Evolutionary conservation across 306 rosid species (phyloP).

Genomic region (Casuarina equisetifolia): DNA sequence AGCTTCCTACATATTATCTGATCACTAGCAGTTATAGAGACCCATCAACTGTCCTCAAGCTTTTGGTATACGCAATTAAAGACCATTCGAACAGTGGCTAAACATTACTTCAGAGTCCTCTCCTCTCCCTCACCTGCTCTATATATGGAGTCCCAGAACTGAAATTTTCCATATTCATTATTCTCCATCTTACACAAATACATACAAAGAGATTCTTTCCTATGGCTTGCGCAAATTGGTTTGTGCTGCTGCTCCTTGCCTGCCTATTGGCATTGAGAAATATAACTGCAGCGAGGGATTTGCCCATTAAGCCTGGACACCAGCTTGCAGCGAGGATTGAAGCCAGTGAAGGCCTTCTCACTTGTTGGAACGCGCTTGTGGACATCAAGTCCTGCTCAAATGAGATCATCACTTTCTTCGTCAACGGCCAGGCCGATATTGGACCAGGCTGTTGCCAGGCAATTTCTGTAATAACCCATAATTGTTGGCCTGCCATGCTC

Average conservation of each 20-base stretch:
- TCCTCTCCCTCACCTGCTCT: background rate
- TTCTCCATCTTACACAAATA: background rate
- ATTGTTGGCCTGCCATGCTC: constrained; percentile 50
- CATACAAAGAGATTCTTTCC: background rate
- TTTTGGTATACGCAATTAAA: no score
- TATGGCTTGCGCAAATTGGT: background rate
- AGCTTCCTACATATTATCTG: no score
- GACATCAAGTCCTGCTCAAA: constrained; percentile 38
- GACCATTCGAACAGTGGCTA: no score
- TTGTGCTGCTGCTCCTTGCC: background rate
- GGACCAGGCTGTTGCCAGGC: constrained; percentile 39
- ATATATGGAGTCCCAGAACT: background rate
- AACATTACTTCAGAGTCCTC: no score
- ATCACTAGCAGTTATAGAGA: no score
- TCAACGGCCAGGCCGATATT: constrained; percentile 28
- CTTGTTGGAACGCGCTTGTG: background rate
- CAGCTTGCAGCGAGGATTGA: background rate
- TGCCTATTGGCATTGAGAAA: background rate
- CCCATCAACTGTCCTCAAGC: no score
- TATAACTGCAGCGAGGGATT: background rate
- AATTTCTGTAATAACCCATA: constrained; percentile 35
- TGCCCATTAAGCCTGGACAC: background rate
- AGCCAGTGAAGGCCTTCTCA: background rate
- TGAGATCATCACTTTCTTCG: constrained; percentile 36
- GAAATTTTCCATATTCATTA: background rate